phyloP scores from a whole-genome alignment of 1,284 basidiomycete genomes.

The Cerrena zonata region DNA sequence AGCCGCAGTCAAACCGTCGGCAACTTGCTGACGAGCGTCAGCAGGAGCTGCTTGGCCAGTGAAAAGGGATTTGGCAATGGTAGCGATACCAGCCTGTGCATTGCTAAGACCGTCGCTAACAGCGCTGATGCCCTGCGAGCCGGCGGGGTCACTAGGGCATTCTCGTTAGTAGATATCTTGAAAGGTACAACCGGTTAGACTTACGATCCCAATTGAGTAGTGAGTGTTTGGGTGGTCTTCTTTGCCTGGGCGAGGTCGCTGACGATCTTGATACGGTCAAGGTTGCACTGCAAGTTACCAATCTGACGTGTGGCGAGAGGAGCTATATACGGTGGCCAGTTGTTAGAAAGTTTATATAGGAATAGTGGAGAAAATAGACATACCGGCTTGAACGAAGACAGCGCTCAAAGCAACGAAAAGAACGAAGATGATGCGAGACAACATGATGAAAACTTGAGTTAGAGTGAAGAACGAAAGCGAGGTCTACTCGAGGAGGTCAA shows the following conservation, averaged over 20 bases:
- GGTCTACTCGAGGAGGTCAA: constrained; percentile 1
- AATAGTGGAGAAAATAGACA: neutral
- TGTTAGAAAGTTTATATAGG: neutral
- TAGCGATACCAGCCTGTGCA: constrained; percentile 29
- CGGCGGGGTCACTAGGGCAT: constrained; percentile 26
- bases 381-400: constrained; percentile 1
- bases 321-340: neutral
- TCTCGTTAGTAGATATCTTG: neutral
- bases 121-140: constrained; percentile 20
- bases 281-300: constrained; percentile 31
- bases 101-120: constrained; percentile 26
- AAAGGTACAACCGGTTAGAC: neutral
- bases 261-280: constrained; percentile 31
- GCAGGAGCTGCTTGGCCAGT: constrained; percentile 31
- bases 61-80: constrained; percentile 31
- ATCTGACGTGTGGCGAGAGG: constrained; percentile 21
- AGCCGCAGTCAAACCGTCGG: constrained; percentile 26
- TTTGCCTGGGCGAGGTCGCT: constrained; percentile 24
- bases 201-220: neutral
- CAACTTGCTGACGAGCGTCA: constrained; percentile 31
- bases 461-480: neutral
- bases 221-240: constrained; percentile 25
- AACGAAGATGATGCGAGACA: neutral
- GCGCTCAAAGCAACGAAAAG: neutral
- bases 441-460: neutral